Evolutionary conservation across 352 stramenopile genomes (phyloP).

Genomic region (Globisporangium viniferum): DNA sequence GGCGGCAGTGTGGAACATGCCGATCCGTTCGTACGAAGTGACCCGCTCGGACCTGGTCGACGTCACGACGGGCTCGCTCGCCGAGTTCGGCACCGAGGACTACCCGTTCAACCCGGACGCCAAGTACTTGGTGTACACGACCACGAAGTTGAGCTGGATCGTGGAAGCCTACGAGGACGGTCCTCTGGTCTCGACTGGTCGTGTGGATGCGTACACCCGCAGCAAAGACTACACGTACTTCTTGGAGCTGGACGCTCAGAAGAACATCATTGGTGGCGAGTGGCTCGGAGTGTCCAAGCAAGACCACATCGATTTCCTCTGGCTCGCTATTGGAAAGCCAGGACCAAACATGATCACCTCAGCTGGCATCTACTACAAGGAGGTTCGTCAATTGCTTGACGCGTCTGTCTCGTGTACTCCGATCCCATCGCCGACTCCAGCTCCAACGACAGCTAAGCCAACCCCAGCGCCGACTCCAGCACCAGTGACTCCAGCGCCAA

Average conservation of each 20-base stretch:
- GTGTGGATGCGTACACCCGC: slow-evolving; percentile 3
- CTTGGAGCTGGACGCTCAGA: slow-evolving; percentile 12
- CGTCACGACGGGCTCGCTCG: slow-evolving; percentile 27
- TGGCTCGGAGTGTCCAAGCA: slow-evolving; percentile 8
- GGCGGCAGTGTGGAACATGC: slow-evolving; percentile 47
- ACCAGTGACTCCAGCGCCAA: slow-evolving; percentile 5
- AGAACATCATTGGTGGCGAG: slow-evolving; percentile 18
- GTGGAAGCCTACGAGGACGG: slow-evolving; percentile 19
- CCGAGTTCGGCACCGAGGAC: slow-evolving; percentile 33
- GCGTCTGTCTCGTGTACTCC: slow-evolving; percentile 1
- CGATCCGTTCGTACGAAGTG: slow-evolving; percentile 43
- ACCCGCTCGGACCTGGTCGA: slow-evolving; percentile 13
- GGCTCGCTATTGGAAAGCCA: slow-evolving; percentile 13
- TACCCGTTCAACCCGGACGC: slow-evolving; percentile 50
- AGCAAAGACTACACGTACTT: slow-evolving; percentile 18
- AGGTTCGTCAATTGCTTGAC: slow-evolving; percentile 13
- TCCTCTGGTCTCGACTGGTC: slow-evolving; percentile 7
- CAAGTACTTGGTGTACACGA: slow-evolving; percentile 40
- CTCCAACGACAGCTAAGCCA: slow-evolving; percentile 8
- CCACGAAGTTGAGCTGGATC: slow-evolving; percentile 39
- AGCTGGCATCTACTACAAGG: slow-evolving; percentile 16
- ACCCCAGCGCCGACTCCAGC: neutral
- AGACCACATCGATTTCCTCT: slow-evolving; percentile 20
- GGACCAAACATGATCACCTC: slow-evolving; percentile 5
- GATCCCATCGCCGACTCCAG: slow-evolving; percentile 8